Base-by-base conservation (phyloP, 352 stramenopile species). In the Phytophthora sojae region DNA sequence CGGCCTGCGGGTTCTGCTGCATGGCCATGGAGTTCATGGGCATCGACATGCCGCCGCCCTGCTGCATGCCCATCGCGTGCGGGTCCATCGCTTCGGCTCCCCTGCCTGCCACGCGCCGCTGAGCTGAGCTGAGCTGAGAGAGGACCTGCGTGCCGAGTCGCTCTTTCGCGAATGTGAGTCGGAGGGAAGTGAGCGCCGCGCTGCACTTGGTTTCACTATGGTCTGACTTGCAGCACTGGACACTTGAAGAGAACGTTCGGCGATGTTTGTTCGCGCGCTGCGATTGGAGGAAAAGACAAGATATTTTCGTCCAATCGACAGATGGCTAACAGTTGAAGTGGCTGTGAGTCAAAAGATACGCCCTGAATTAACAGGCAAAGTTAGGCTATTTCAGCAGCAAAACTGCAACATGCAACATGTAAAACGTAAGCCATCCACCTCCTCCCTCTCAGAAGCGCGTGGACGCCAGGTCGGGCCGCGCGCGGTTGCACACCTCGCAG, bases 401-500 rank as follows among this genome's bases (percentile, higher is more conserved):
- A 73, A 63, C 21, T 57, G 44, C 66, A 61, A 68, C 23, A 58
- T 62, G 39, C 29, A 21, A 9, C n/a, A 19, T 21, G 21, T 21
- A 21, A 21, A 21, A 21, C 21, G 21, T 21, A 21, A 21, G 21
- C 21, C 8, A 3, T 53, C 15, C 21, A 53, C 23, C 25, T 26
- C 25, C 25, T 26, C 25, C 25, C 25, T 26, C 25, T 79, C 77
- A 96, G 57, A 96, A 96, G 44, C 85, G 83, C 55, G 76, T 91
- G 8, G 85, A 88, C 9, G 80, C 76, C 26, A 97, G 69, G 32
- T 96, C 89, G 0, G 90, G 87, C 0, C 90, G 88, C 4, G 90
- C 88, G 37, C 89, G 88, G 69, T 96, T 94, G 80, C 90, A 97
- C 42, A 97, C 89, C n/a, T 97, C 88, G 75, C 90, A 97, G 70